These are phyloP conservation scores for Quercus suber DNA, from an alignment of 306 rosid species.

Conservation along the genomic window DNA sequence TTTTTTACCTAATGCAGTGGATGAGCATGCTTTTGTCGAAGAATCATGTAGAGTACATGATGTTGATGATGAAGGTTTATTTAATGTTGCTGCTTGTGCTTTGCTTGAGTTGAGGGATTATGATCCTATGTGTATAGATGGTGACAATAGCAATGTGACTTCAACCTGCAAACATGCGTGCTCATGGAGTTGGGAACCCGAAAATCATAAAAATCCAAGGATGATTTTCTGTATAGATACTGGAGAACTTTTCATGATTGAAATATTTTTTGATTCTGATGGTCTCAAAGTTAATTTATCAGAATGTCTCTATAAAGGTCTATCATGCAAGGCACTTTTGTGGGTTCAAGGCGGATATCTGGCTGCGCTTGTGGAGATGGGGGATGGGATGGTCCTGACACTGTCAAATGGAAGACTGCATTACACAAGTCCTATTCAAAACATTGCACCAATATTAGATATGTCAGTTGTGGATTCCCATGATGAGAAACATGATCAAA, in stretches of 20 bases:
- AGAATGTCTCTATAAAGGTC: conserved; percentile 82
- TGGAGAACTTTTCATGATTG: conserved; percentile 84
- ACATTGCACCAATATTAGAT: conserved; percentile 83
- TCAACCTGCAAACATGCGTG: conserved; percentile 58
- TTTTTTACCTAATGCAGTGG: conserved; percentile 53
- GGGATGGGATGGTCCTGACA: conserved; percentile 86
- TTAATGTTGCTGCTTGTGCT: conserved; percentile 90
- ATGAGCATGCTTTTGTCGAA: conserved; percentile 67
- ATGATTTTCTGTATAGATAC: conserved; percentile 74
- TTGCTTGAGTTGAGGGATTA: conserved; percentile 76
- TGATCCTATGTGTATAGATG: conserved; percentile 95
- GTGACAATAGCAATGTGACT: conserved; percentile 50
- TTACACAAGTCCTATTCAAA: conserved; percentile 71
- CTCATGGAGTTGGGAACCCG: conserved; percentile 96
- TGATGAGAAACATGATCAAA: conserved; percentile 89
- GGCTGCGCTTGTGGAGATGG: conserved; percentile 87
- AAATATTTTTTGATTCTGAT: conserved; percentile 56
- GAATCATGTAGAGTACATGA: conserved; percentile 76
- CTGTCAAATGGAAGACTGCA: conserved; percentile 67
- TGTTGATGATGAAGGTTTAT: conserved; percentile 77
- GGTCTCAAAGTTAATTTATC: conserved; percentile 64
- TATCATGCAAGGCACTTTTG: conserved; percentile 69
- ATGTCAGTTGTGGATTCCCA: conserved; percentile 74
- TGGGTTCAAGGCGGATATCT: conserved; percentile 90
- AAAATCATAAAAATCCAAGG: conserved; percentile 48